These are phyloP conservation scores for Parasitella parasitica DNA, from an alignment of 371 early-diverging fungal species.

Conservation along the genomic window DNA sequence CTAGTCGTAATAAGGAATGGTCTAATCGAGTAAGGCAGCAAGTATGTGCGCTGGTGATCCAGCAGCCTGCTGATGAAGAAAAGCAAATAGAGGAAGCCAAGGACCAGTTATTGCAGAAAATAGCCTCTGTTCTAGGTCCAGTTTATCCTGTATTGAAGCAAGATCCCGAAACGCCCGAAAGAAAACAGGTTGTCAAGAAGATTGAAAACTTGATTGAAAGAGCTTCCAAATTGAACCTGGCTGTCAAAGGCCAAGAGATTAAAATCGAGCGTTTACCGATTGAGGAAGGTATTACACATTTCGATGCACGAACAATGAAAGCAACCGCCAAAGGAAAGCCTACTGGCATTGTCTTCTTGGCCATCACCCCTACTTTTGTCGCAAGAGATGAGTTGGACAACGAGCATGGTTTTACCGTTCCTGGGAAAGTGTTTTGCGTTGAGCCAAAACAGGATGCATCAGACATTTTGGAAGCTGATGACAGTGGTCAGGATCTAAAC, in stretches of 20 bases:
- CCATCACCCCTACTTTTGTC: conserved; percentile 37
- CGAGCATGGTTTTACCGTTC: conserved; percentile 47
- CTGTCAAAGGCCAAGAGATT: conserved; percentile 47
- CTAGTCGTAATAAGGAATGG: conserved; percentile 36
- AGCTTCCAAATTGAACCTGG: conserved; percentile 37
- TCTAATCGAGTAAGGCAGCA: conserved; percentile 44
- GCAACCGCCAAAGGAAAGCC: conserved; percentile 36
- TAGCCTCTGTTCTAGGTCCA: conserved; percentile 17
- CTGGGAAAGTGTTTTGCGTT: conserved; percentile 41
- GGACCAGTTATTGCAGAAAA: conserved; percentile 15
- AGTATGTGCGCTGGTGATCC: conserved; percentile 35
- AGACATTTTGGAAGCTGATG: neutral
- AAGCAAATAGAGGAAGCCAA: conserved; percentile 24
- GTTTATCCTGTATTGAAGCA: conserved; percentile 35
- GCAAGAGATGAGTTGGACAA: conserved; percentile 39
- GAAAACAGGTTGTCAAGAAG: conserved; percentile 31
- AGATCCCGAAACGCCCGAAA: conserved; percentile 29
- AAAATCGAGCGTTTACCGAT: conserved; percentile 30
- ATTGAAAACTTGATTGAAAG: conserved; percentile 33
- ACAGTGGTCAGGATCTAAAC: neutral
- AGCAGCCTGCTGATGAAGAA: conserved; percentile 40
- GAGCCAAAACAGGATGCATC: neutral
- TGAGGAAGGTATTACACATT: conserved; percentile 31
- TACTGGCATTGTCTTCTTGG: conserved; percentile 32
- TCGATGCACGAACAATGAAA: conserved; percentile 34